Evolutionary conservation across 1,284 basidiomycete species (phyloP), one percentile per base, ranked within the genome.

Genomic region (Irpex sp.): DNA sequence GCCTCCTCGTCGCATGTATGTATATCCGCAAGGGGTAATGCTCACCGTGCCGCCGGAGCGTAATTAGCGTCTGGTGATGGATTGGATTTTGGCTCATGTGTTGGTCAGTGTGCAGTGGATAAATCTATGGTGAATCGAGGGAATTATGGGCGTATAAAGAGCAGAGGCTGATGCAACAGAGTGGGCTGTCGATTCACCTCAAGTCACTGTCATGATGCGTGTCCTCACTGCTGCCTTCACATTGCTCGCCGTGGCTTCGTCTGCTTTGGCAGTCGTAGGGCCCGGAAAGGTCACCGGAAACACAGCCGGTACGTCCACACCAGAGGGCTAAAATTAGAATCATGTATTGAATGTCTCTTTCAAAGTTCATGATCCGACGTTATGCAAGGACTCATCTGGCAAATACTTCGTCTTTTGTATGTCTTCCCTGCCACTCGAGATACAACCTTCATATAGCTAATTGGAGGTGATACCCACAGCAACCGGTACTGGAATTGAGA

Each of bases 361-460:
- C 39, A 31, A 59, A 79, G 5, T 57, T 78, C 79, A 80, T 17
- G 49, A 82, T 67, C 82, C 81, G 19, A 79, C 81, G 0, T 78
- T 85, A 71, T 85, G 83, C 74, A 83, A 80, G 65, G 82, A 84
- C 68, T 74, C 72, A 54, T 70, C 68, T 47, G 83, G 83, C 53
- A 83, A 72, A 65, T 85, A 82, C 65, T 86, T 78, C 65, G 69
- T 85, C 19, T 84, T 83, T 68, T 81, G 83, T 82, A 63, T 65
- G 79, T 65, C 11, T 9, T 15, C 37, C n/a, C 15, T 19, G 26
- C 37, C 33, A 31, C 15, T 54, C 4, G 36, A 11, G 51, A 13
- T 54, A n/a, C 1, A 8, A n/a, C 2, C 21, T 35, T 19, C 31
- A 11, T 49, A 17, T 21, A 51, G 15, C 49, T 9, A 50, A 31